Evolutionary conservation across 208 protist genomes (phyloP).

Genomic region (Polymyxa betae): DNA sequence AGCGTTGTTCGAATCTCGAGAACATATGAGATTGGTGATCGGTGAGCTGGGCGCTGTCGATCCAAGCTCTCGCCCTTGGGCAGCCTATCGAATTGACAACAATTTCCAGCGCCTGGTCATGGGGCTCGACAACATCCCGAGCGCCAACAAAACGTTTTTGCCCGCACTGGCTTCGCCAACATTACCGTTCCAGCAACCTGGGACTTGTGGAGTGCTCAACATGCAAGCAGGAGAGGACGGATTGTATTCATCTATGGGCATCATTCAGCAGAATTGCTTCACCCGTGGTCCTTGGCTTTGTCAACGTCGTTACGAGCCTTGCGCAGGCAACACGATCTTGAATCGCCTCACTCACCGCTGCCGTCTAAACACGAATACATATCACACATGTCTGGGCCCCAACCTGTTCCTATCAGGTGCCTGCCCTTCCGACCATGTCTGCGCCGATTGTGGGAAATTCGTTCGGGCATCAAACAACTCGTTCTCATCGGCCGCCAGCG

Average conservation of each 20-base stretch:
- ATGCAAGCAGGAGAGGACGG: background rate
- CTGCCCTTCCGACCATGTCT: background rate
- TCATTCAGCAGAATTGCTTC: background rate
- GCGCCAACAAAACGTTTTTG: background rate
- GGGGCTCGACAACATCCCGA: background rate
- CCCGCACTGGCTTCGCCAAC: background rate
- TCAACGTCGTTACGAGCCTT: background rate
- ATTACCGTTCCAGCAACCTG: background rate
- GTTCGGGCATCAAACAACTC: background rate
- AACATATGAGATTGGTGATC: background rate
- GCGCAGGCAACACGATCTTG: background rate
- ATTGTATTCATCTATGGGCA: background rate
- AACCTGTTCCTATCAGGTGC: background rate
- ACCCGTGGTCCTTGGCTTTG: background rate
- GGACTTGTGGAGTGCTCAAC: background rate
- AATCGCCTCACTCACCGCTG: background rate
- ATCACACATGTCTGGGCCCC: background rate
- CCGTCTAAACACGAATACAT: background rate
- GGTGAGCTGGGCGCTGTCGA: background rate
- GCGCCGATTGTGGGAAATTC: background rate
- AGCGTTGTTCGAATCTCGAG: background rate
- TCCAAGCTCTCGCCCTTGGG: background rate
- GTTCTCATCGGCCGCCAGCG: conserved; percentile 1
- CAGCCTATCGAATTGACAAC: background rate
- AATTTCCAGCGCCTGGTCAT: background rate